Evolutionary conservation across 352 stramenopile species (phyloP), one percentile per base, ranked within the genome.

Genomic region (Globisporangium nagaii): DNA sequence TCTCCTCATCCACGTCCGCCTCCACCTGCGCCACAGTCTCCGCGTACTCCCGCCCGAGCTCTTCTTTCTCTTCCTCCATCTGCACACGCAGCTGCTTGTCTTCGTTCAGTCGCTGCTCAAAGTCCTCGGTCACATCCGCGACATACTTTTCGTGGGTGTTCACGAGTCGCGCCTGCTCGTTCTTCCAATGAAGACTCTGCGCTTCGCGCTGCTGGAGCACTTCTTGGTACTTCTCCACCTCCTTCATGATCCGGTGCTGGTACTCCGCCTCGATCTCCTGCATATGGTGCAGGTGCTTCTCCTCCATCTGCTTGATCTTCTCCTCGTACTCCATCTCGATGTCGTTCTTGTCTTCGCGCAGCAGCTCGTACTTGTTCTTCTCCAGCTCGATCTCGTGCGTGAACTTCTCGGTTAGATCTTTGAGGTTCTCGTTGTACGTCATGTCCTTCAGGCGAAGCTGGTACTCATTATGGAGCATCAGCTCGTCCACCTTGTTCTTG

Each of bases 391-490:
- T 86, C 68, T 98, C 88, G 58, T 96, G 88, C 3, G 83, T 94
- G 61, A 96, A 98, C 60, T 96, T 93, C 47, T 97, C 88, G 4
- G 80, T 96, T 34, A 96, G 62, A 55, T 98, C 93, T 62, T 98
- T 97, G 27, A 98, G 75, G 49, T 97, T 95, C 56, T 98, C 93
- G 46, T 85, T 88, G 71, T 97, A 97, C 52, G 92, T 96, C 90
- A 98, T 97, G 58, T 98, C 91, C 54, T 97, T 97, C 15, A 98
- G 71, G 11, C 93, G 79, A 22, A 98, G 63, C 53, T 98, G 89
- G 64, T 98, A 98, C 50, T 98, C 93, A 60, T 98, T 98, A 58
- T 98, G 86, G 15, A 96, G 73, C 64, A 86, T 93, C 11, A 98
- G 74, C 54, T 98, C 90, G 53, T 98, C 93, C 13, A 98, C 88